Base-by-base conservation (phyloP, 2,329 filamentous ascomycete genomes). In the Diaporthe longicolla region DNA sequence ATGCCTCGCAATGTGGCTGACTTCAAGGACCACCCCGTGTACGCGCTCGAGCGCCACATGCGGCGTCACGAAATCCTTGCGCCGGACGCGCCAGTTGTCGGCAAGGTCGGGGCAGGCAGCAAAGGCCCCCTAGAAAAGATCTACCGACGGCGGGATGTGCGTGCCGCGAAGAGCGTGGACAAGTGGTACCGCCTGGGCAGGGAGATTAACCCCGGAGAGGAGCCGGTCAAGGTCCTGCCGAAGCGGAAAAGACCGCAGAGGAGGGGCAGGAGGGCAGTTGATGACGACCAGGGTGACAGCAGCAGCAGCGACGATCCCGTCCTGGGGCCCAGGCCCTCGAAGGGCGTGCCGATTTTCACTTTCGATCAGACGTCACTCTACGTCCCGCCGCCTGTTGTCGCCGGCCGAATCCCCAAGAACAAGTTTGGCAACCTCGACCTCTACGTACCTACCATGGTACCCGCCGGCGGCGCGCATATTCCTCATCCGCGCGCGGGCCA, bases 351-450 rank as follows among this genome's bases (percentile, higher is more conserved):
- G 1, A 82, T 93, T 1, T 93, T 90, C 79, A 90, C 86, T 0
- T 80, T 87, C 24, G 88, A 90, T 11, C 91, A 95, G 79, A 94
- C 96, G 0, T 89, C 93, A 19, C 75, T 92, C 0, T 98, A 97
- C 82, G 83, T 89, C 17, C 90, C 96, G 0, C 93, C 94, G 0
- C 92, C 95, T 0, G 92, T 98, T 1, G 86, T 93, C 4, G 84
- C 91, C 69, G 95, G 95, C 0, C 86, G 87, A 17, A 89, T 98
- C 1, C 96, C 97, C 0, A 96, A 94, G 83, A 99, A 99, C 80
- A 92, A 93, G 24, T 99, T 95, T 82, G 95, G 95, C 15, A 99
- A 99, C 80, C 92, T 98, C 74, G 97, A 98, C 79, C 89, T 97
- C 52, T 98, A 96, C 81, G 95, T 98, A 15, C 92, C 94, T 0